A percentile compares a stretch with the other conserved stretches of the same genome.
Conservation (phyloP, 805 yeast species). For the Ogataea pilisensis region DNA sequence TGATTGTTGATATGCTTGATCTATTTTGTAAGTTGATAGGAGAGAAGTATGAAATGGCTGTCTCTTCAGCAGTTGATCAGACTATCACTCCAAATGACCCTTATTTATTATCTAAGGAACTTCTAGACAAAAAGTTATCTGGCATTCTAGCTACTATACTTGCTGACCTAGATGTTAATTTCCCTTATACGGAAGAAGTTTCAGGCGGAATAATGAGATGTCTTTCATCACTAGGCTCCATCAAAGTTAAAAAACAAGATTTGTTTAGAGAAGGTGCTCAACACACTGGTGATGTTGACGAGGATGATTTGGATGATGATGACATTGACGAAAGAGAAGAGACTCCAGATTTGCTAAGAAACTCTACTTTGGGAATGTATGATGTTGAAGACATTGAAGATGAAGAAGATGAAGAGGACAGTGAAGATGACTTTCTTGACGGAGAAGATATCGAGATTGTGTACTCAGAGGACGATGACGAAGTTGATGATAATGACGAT, state of each 20-base stretch:
- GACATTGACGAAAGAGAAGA: constrained; percentile 61
- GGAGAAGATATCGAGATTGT: constrained; percentile 32
- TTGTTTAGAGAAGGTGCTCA: constrained; percentile 42
- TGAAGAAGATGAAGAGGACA: constrained; percentile 30
- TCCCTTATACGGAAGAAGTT: constrained; percentile 59
- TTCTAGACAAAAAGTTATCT: constrained; percentile 66
- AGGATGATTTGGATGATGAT: constrained; percentile 62
- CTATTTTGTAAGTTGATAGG: constrained; percentile 42
- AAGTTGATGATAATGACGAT: constrained; percentile 14
- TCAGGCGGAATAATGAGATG: constrained; percentile 58
- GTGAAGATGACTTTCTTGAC: constrained; percentile 27
- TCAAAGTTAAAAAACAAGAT: constrained; percentile 53
- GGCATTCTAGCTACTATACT: constrained; percentile 53
- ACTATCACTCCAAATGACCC: constrained; percentile 53
- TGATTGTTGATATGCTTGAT: constrained; percentile 50
- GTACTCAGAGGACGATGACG: constrained; percentile 25
- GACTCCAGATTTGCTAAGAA: constrained; percentile 76
- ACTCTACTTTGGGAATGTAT: constrained; percentile 92
- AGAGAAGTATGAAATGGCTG: constrained; percentile 32
- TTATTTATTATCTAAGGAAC: constrained; percentile 56
- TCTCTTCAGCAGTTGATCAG: constrained; percentile 39
- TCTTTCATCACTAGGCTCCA: constrained; percentile 51
- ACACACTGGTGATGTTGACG: constrained; percentile 34
- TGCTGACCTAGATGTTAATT: constrained; percentile 68
- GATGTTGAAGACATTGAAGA: constrained; percentile 65